A percentile compares a stretch with the other conserved stretches of the same genome.
phyloP scores from a whole-genome alignment of 1,284 basidiomycete species.

The Psilocybe mexicana region DNA sequence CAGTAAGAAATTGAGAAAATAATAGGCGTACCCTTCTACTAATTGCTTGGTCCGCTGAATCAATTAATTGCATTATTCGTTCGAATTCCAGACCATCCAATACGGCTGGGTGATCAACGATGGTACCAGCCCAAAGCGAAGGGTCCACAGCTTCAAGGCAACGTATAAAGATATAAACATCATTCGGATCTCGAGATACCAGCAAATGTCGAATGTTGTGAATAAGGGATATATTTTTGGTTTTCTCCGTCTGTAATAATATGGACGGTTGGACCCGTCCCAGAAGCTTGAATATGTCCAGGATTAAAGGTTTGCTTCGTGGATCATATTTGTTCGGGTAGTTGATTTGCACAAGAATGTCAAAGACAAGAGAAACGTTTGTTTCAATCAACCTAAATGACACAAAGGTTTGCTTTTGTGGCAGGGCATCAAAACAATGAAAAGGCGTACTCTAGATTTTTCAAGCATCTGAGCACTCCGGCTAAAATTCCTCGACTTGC shows the following conservation, averaged over 20 bases:
- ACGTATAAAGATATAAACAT: slow-evolving; percentile 62
- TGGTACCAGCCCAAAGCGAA: slow-evolving; percentile 65
- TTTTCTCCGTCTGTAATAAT: slow-evolving; percentile 30
- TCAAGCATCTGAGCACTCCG: slow-evolving; percentile 17
- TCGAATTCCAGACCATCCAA: slow-evolving; percentile 72
- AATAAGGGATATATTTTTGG: slow-evolving; percentile 37
- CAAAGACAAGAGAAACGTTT: slow-evolving; percentile 37
- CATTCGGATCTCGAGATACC: slow-evolving; percentile 54
- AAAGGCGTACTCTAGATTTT: slow-evolving; percentile 18
- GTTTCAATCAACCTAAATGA: slow-evolving; percentile 25
- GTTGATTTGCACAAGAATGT: slow-evolving; percentile 36
- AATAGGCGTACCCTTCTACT: slow-evolving; percentile 52
- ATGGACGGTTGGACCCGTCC: slow-evolving; percentile 31
- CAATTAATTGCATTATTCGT: slow-evolving; percentile 62
- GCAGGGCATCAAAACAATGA: slow-evolving; percentile 1
- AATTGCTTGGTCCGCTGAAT: slow-evolving; percentile 58
- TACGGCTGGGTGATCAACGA: slow-evolving; percentile 45
- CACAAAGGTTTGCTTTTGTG: background rate
- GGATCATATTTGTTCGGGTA: slow-evolving; percentile 2
- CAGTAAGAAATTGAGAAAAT: background rate
- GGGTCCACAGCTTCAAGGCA: slow-evolving; percentile 62
- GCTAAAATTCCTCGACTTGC: slow-evolving; percentile 13
- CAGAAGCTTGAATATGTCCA: slow-evolving; percentile 54
- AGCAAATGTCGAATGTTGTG: slow-evolving; percentile 56
- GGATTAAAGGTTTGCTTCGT: slow-evolving; percentile 38